Evolutionary conservation across 2,329 filamentous ascomycete genomes (phyloP).

Genomic region (Colletotrichum sp.): DNA sequence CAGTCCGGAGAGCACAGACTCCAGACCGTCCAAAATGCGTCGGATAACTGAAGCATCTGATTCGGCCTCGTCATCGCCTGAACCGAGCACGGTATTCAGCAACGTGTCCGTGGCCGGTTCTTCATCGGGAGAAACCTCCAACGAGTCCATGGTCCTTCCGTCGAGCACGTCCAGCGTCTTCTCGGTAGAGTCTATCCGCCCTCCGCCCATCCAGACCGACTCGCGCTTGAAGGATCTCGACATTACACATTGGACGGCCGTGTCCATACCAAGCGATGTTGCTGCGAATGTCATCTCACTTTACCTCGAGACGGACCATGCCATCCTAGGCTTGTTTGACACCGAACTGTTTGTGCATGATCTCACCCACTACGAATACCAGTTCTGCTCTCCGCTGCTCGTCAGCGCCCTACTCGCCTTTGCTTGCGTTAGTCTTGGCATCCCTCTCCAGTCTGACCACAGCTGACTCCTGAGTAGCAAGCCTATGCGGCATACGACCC

Average conservation of each 20-base stretch:
- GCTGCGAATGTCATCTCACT: slow-evolving; percentile 37
- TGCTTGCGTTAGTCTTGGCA: slow-evolving; percentile 33
- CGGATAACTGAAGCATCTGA: background rate
- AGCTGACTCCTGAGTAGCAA: background rate
- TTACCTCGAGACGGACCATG: slow-evolving; percentile 43
- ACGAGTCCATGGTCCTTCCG: background rate
- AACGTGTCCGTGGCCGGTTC: background rate
- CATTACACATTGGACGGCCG: slow-evolving; percentile 38
- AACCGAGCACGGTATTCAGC: background rate
- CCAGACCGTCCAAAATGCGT: slow-evolving; percentile 3
- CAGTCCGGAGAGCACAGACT: background rate
- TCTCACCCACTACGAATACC: slow-evolving; percentile 26
- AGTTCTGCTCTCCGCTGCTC: slow-evolving; percentile 38
- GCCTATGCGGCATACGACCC: slow-evolving; percentile 4
- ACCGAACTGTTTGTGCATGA: slow-evolving; percentile 37
- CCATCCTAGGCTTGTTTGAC: slow-evolving; percentile 41
- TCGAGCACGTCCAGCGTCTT: slow-evolving; percentile 18
- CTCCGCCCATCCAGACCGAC: slow-evolving; percentile 23
- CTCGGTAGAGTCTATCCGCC: slow-evolving; percentile 23
- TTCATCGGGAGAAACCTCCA: background rate
- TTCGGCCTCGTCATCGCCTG: background rate
- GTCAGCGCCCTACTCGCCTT: slow-evolving; percentile 39
- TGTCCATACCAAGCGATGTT: slow-evolving; percentile 32
- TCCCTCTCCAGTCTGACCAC: background rate
- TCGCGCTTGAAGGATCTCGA: slow-evolving; percentile 30